phyloP scores from a whole-genome alignment of 163 green algal genomes.

The Picocystis sp. region DNA sequence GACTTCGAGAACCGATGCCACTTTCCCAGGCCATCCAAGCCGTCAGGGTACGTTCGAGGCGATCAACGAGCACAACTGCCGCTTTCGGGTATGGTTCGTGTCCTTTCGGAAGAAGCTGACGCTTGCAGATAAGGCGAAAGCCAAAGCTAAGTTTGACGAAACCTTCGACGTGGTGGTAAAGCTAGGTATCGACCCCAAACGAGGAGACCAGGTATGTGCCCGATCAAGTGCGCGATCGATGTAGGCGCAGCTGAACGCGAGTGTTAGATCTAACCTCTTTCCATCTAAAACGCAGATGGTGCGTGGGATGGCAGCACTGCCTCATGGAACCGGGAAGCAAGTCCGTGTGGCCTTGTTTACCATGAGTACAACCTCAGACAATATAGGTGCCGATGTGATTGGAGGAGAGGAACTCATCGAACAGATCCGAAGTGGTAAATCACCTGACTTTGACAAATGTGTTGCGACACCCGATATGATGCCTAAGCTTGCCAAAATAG shows the following conservation, averaged over 20 bases:
- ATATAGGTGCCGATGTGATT: constrained; percentile 28
- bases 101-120: background rate
- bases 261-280: constrained; percentile 5
- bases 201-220: constrained; percentile 45
- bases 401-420: constrained; percentile 24
- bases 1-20: too few relatives aligned
- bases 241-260: constrained; percentile 1
- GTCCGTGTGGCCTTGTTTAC: constrained; percentile 26
- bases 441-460: constrained; percentile 25
- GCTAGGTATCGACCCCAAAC: constrained; percentile 42
- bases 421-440: constrained; percentile 12
- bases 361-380: constrained; percentile 7
- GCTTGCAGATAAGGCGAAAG: background rate
- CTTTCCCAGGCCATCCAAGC: too few relatives aligned
- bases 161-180: constrained; percentile 40
- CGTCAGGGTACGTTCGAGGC: too few relatives aligned
- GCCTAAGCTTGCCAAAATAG: constrained; percentile 22
- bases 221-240: background rate
- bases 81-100: background rate
- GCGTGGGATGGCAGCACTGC: constrained; percentile 17
- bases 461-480: constrained; percentile 26
- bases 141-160: constrained; percentile 26
- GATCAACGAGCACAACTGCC: too few relatives aligned
- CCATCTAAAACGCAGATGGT: constrained; percentile 16
- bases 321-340: constrained; percentile 27